Evolutionary conservation across 345 rosid genomes (phyloP).

Genomic region (Corchorus capsularis): DNA sequence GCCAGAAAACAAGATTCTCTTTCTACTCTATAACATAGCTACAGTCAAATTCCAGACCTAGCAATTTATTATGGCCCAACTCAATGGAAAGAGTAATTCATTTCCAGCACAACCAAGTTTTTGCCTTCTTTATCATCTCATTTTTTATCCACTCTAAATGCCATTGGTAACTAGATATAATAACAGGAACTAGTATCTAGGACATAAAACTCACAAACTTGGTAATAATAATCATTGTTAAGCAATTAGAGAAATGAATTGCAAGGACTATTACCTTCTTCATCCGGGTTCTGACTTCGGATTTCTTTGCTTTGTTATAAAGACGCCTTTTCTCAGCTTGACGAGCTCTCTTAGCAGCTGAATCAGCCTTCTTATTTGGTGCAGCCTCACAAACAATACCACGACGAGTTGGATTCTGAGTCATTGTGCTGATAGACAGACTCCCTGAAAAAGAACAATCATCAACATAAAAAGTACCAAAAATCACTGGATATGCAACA

Average conservation of each 20-base stretch:
- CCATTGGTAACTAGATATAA: no score
- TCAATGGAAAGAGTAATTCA: no score
- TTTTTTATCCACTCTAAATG: no score
- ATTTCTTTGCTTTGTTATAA: conserved; percentile 81
- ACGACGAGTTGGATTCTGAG: conserved; percentile 45
- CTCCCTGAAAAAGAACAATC: conserved; percentile 40
- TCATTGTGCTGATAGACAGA: conserved; percentile 37
- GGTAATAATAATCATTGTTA: neutral
- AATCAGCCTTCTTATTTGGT: conserved; percentile 71
- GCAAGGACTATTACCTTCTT: conserved; percentile 58
- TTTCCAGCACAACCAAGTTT: no score
- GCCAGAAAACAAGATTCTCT: no score
- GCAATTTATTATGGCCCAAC: no score
- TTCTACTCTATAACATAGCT: no score
- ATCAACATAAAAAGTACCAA: neutral
- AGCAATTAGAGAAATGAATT: neutral
- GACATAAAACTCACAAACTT: neutral
- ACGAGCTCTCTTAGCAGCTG: conserved; percentile 86
- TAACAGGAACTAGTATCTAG: no score
- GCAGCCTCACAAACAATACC: conserved; percentile 76
- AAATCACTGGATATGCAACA: neutral
- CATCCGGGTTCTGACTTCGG: conserved; percentile 91
- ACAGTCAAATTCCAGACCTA: no score
- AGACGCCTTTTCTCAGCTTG: conserved; percentile 84
- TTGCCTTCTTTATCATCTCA: no score